Evolutionary conservation across 208 protist genomes (phyloP).

Genomic region (Trypanosoma platydactyli): DNA sequence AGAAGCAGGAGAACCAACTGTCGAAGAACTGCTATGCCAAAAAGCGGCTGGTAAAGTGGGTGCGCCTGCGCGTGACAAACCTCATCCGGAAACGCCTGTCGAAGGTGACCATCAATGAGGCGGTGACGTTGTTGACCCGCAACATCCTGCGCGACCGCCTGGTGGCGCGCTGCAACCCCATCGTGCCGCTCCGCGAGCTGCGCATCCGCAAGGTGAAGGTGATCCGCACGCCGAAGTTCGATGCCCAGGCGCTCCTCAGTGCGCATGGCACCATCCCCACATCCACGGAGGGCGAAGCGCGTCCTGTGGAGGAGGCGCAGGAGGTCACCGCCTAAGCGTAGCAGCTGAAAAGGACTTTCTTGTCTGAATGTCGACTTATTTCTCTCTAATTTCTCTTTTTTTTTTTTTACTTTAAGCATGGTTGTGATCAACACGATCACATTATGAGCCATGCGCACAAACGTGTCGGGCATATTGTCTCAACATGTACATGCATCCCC

Average conservation of each 20-base stretch:
- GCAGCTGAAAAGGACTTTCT: no score
- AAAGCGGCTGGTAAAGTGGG: conserved; percentile 91
- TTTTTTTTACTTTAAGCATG: no score
- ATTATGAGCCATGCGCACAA: no score
- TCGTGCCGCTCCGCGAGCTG: conserved; percentile 98
- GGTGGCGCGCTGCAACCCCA: conserved; percentile 88
- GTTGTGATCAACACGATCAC: no score
- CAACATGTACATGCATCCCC: no score
- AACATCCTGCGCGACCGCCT: conserved; percentile 96
- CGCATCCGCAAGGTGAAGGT: conserved; percentile 98
- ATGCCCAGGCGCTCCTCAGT: conserved; percentile 91
- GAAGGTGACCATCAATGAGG: conserved; percentile 90
- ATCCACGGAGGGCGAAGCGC: conserved; percentile 74
- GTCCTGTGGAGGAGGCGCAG: conserved; percentile 73
- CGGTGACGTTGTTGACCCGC: conserved; percentile 95
- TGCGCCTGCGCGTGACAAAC: conserved; percentile 96
- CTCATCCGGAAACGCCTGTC: conserved; percentile 92
- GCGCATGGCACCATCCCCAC: conserved; percentile 88
- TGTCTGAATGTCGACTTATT: no score
- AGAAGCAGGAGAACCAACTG: conserved; percentile 90
- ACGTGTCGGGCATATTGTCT: no score
- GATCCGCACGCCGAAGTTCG: conserved; percentile 96
- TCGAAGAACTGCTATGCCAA: conserved; percentile 98
- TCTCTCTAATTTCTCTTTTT: no score
- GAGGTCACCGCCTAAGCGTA: conserved; percentile 31